Percentiles rank a stretch among this genome's conserved stretches.
Evolutionary conservation across 208 protist genomes (phyloP).

Genomic region (Crithidia thermophila): DNA sequence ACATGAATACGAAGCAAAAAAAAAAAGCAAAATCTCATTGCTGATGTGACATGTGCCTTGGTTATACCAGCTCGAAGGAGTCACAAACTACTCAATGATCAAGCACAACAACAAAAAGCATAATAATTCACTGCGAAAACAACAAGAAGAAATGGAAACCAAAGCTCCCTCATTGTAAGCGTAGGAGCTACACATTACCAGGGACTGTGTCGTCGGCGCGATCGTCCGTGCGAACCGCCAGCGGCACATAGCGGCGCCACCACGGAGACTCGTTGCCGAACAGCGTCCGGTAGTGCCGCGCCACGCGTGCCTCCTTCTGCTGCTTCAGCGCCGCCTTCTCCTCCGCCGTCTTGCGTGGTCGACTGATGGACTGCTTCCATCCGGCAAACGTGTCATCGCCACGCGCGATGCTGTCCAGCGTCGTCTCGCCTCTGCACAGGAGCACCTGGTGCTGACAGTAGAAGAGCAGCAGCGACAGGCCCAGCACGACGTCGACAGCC

Average conservation of each 20-base stretch:
- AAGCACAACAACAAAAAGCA: no score
- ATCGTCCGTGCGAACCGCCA: slow-evolving; percentile 46
- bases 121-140: no score
- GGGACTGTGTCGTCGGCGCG: slow-evolving; percentile 31
- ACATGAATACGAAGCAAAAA: no score
- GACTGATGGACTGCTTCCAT: not conserved
- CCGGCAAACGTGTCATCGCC: not conserved
- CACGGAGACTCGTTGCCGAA: slow-evolving; percentile 45
- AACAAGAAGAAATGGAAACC: no score
- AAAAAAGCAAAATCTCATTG: no score
- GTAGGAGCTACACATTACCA: not conserved
- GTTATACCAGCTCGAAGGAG: no score
- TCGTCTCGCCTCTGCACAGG: slow-evolving; percentile 44
- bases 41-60: no score
- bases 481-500: slow-evolving; percentile 32
- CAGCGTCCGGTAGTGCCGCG: slow-evolving; percentile 28
- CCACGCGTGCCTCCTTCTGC: slow-evolving; percentile 21
- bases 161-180: not conserved
- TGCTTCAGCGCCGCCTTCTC: slow-evolving; percentile 15
- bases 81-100: no score
- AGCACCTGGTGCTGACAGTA: slow-evolving; percentile 38
- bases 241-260: slow-evolving; percentile 38
- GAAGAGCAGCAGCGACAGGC: slow-evolving; percentile 32
- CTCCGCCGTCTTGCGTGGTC: slow-evolving; percentile 7
- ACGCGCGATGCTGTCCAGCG: slow-evolving; percentile 44